These are phyloP conservation scores for Penicillium salamii DNA, from an alignment of 495 filamentous ascomycete species.

Conservation along the genomic window DNA sequence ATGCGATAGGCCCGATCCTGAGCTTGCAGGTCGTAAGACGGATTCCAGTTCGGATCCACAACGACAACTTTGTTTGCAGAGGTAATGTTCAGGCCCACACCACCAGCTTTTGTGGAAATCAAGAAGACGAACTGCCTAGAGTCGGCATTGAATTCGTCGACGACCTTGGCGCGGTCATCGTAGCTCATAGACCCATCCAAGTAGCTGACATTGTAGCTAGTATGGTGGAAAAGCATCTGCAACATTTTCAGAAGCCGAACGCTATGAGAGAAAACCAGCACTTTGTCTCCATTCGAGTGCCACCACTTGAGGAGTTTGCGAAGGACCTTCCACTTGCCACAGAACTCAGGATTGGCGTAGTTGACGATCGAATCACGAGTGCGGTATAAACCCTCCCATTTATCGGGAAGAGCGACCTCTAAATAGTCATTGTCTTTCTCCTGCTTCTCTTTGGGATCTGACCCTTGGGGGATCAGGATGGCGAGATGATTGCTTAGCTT, in stretches of 20 bases:
- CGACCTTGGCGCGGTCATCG: slow-evolving; percentile 71
- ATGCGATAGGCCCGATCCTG: slow-evolving; percentile 97
- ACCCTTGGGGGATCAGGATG: slow-evolving; percentile 72
- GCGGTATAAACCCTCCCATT: slow-evolving; percentile 73
- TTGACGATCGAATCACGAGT: slow-evolving; percentile 76
- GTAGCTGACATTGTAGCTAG: slow-evolving; percentile 88
- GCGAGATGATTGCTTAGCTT: slow-evolving; percentile 92
- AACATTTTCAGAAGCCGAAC: slow-evolving; percentile 85
- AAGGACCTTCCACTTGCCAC: slow-evolving; percentile 95
- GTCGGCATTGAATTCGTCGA: slow-evolving; percentile 91
- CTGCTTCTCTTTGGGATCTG: slow-evolving; percentile 72
- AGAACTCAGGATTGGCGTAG: slow-evolving; percentile 87
- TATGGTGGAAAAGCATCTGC: slow-evolving; percentile 80
- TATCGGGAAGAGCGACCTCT: slow-evolving; percentile 68
- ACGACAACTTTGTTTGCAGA: slow-evolving; percentile 98
- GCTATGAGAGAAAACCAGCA: slow-evolving; percentile 88
- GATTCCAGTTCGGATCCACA: slow-evolving; percentile 98
- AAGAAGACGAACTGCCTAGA: slow-evolving; percentile 89
- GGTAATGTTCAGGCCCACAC: slow-evolving; percentile 90
- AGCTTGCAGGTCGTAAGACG: slow-evolving; percentile 87
- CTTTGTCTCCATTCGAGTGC: slow-evolving; percentile 88
- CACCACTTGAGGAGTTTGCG: slow-evolving; percentile 85
- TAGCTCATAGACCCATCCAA: slow-evolving; percentile 86
- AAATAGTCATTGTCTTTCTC: slow-evolving; percentile 75
- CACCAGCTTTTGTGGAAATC: slow-evolving; percentile 90